A percentile compares a stretch with the other conserved stretches of the same genome.
phyloP scores from a whole-genome alignment of 1,139 yeast species.

The Sugiyamaella xylanicola region DNA sequence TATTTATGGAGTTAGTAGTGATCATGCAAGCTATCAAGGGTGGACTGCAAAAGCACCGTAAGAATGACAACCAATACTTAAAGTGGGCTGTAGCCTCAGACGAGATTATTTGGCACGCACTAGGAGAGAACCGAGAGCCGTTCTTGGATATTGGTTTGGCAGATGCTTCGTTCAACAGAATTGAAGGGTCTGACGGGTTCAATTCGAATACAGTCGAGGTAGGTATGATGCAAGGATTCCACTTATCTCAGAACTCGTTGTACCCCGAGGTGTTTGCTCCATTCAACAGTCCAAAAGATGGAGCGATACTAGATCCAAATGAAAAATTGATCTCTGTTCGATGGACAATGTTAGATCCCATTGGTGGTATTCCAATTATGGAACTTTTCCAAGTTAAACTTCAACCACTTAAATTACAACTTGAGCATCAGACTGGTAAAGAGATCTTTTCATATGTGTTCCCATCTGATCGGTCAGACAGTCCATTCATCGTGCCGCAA shows the following conservation, averaged over 20 bases:
- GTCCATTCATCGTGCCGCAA: constrained; percentile 28
- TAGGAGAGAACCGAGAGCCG: constrained; percentile 62
- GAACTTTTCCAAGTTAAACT: constrained; percentile 52
- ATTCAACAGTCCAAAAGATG: constrained; percentile 29
- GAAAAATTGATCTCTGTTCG: constrained; percentile 52
- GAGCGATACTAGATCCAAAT: constrained; percentile 33
- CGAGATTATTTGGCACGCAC: constrained; percentile 70
- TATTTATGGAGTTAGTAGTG: constrained; percentile 60
- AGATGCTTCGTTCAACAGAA: constrained; percentile 60
- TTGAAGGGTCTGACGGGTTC: constrained; percentile 63
- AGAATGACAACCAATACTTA: constrained; percentile 42
- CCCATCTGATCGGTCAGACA: constrained; percentile 49
- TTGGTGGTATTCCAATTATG: constrained; percentile 82
- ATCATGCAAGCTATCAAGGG: constrained; percentile 68
- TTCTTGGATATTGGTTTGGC: constrained; percentile 74
- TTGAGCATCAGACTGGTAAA: constrained; percentile 70
- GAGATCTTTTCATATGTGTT: constrained; percentile 64
- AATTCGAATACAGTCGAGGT: constrained; percentile 63
- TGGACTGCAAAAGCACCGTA: constrained; percentile 47
- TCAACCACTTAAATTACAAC: constrained; percentile 69
- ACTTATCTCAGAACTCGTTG: constrained; percentile 58
- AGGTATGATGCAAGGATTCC: constrained; percentile 69
- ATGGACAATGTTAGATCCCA: constrained; percentile 78
- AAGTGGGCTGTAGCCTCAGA: constrained; percentile 72
- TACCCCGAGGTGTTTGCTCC: constrained; percentile 78